Conservation (phyloP, 148 eudicot species). For the Silene conica region DNA sequence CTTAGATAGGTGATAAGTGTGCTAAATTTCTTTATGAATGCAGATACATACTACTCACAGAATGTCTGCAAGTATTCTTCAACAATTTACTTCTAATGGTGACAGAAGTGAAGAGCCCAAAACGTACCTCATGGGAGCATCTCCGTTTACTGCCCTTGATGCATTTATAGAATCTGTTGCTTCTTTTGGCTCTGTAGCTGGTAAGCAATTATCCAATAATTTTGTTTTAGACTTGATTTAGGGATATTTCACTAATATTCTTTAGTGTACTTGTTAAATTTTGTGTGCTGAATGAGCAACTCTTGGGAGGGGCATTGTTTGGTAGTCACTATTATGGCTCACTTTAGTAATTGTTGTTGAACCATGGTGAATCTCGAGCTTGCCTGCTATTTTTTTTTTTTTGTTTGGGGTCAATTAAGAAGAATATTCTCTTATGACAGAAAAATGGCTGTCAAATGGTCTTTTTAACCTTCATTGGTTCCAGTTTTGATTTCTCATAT, state of each 20-base stretch:
- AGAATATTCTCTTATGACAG: background rate
- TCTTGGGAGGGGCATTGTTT: background rate
- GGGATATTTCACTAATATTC: background rate
- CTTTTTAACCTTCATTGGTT: background rate
- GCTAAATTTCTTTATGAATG: conserved; percentile 9
- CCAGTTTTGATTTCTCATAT: background rate
- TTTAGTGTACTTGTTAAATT: background rate
- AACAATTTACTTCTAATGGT: conserved; percentile 37
- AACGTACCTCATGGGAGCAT: conserved; percentile 66
- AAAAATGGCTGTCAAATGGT: background rate
- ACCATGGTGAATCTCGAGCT: conserved; percentile 2
- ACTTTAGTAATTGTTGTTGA: background rate
- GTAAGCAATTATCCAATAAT: conserved; percentile 41
- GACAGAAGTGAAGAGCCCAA: conserved; percentile 46
- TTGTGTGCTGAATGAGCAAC: background rate
- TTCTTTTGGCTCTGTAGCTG: conserved; percentile 60
- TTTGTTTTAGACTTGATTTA: background rate
- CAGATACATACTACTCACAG: conserved; percentile 40
- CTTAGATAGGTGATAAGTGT: conserved; percentile 12
- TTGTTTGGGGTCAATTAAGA: background rate
- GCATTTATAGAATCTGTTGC: conserved; percentile 70
- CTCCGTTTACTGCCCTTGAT: conserved; percentile 87
- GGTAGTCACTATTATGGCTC: background rate
- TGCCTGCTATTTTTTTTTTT: background rate
- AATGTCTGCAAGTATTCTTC: conserved; percentile 30